Percentiles rank a stretch among this genome's conserved stretches.
Evolutionary conservation across 345 rosid genomes (phyloP).

Genomic region (Capsella bursapastoris): DNA sequence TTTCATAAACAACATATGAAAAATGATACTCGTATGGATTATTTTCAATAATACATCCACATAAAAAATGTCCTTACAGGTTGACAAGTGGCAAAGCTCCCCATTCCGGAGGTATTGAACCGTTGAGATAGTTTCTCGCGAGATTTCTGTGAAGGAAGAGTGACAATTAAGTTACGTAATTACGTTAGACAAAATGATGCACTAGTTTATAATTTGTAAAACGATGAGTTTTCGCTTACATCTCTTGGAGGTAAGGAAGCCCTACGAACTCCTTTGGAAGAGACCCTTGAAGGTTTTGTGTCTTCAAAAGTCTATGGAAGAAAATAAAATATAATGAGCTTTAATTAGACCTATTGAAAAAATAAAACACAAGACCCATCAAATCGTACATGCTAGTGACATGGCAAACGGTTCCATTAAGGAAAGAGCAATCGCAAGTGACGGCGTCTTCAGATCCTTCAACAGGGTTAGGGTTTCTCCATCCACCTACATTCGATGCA

Average conservation of each 20-base stretch:
- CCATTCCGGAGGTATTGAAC: neutral
- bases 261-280: no score
- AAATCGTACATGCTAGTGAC: no score
- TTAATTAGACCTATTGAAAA: no score
- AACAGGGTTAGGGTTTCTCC: no score
- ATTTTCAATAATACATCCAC: no score
- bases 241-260: neutral
- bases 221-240: neutral
- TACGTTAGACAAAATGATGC: neutral
- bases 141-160: neutral
- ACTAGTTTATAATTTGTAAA: neutral
- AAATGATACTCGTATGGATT: no score
- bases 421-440: neutral
- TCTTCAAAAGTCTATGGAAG: neutral
- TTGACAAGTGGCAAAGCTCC: neutral
- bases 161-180: no score
- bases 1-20: neutral
- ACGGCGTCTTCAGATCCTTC: neutral
- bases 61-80: neutral
- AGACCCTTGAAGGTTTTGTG: no score
- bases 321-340: no score
- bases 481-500: no score
- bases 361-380: no score
- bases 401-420: neutral
- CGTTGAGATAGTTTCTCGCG: neutral